Base-by-base conservation (phyloP, 331 rosid species). In the Saraca asoca region DNA sequence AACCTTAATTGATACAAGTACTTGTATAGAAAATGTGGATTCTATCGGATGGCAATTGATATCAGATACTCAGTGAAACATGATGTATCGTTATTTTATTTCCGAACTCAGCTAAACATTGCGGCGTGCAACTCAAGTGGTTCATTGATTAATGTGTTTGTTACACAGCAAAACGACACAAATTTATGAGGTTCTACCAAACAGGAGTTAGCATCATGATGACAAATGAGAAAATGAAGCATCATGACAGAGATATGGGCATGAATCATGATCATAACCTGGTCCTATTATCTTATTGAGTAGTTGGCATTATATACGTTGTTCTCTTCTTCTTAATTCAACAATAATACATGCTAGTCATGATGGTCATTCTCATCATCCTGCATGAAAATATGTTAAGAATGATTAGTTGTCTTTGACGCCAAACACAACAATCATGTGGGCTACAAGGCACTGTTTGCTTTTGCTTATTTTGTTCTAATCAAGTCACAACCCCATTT, bases 221-320 rank as follows among this genome's bases (percentile, higher is more conserved):
- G 78, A 74, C 69, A 70, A 13, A 57, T 9, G 39, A 44, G 75
- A 81, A 78, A 81, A 74, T 61, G 80, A 81, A 54, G 31, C 55
- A 64, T 72, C 57, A 66, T 70, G 71, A 59, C 35, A 78, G 53
- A 75, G 73, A 79, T 12, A 80, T 59, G 80, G 74, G 73, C 70
- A 66, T 54, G 31, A 24, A 24, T 24, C 2, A 24, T 24, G 77
- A 76, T 74, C 66, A 74, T 52, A 66, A 77, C 62, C 78, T 76
- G 83, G 66, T 45, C 68, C 75, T 64, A 67, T 75, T 64, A 81
- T 64, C 72, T 79, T 69, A 77, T 79, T 81, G 78, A 62, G 68
- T 65, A 69, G 62, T 66, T 14, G 11, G 68, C n/a, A n/a, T n/a
- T 48, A 34, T 74, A 8, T 60, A 51, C 69, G 57, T 65, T 73